These are phyloP conservation scores for Aureobasidium pullulans DNA, from an alignment of 2,329 filamentous ascomycete species.

Conservation along the genomic window DNA sequence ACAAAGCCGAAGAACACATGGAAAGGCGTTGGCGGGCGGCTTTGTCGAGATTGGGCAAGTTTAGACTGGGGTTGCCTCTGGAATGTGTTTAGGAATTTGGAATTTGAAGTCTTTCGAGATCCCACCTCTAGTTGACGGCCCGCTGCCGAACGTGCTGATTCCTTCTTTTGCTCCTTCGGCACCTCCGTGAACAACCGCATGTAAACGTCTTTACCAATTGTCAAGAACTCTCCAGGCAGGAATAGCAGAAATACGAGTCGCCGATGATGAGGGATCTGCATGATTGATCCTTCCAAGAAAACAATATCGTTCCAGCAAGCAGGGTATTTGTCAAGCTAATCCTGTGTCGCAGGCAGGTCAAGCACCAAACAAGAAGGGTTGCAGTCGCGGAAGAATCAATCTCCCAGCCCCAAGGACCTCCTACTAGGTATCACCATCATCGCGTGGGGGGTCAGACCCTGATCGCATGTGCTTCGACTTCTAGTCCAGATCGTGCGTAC, in stretches of 20 bases:
- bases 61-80: constrained; percentile 3
- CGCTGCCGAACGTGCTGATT: not conserved
- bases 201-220: not conserved
- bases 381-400: not conserved
- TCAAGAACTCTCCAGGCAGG: not conserved
- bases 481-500: constrained; percentile 1
- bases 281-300: not conserved
- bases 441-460: constrained; percentile 1
- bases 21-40: not conserved
- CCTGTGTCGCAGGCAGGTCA: not conserved
- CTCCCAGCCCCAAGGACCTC: not conserved
- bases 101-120: not conserved
- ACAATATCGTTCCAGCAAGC: not conserved
- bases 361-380: not conserved
- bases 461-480: constrained; percentile 3
- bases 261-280: constrained; percentile 1
- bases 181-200: not conserved
- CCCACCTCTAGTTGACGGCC: not conserved
- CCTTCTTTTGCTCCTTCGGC: not conserved
- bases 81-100: not conserved
- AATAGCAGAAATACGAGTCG: not conserved
- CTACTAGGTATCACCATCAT: not conserved
- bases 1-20: not conserved
- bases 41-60: not conserved
- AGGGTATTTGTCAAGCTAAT: constrained; percentile 2